phyloP scores from a whole-genome alignment of 1,139 yeast genomes.

The Hyphopichia khmerensis region DNA sequence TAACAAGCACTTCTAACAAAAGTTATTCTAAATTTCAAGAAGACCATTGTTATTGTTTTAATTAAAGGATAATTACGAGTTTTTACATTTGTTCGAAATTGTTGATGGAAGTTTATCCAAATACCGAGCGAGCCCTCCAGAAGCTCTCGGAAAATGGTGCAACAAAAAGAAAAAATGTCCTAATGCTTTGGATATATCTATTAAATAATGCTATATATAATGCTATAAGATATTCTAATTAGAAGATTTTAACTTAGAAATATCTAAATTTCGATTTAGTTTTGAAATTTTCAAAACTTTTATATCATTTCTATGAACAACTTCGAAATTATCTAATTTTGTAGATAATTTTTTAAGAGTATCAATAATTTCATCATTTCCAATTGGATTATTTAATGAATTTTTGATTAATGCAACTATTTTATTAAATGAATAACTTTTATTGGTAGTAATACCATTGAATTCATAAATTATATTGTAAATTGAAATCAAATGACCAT shows the following conservation, averaged over 20 bases:
- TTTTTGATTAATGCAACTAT: conserved; percentile 31
- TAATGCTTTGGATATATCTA: too few relatives aligned
- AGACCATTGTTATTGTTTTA: too few relatives aligned
- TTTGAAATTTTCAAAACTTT: conserved; percentile 15
- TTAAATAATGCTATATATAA: not conserved
- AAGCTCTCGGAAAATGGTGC: too few relatives aligned
- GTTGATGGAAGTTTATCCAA: too few relatives aligned
- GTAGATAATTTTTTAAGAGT: not conserved
- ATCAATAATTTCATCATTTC: conserved; percentile 31
- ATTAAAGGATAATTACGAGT: too few relatives aligned
- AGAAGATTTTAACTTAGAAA: not conserved
- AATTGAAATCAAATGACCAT: conserved; percentile 39
- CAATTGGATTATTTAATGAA: conserved; percentile 33
- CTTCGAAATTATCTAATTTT: conserved; percentile 5
- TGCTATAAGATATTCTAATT: conserved; percentile 3
- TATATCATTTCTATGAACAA: conserved; percentile 10
- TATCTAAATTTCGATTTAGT: conserved; percentile 17
- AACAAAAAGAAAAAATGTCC: too few relatives aligned
- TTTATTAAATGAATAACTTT: conserved; percentile 24
- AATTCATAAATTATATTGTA: conserved; percentile 39
- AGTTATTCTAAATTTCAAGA: too few relatives aligned
- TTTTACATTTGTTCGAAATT: not conserved
- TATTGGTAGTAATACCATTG: conserved; percentile 7
- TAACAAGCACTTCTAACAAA: too few relatives aligned
- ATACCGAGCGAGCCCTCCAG: too few relatives aligned